Evolutionary conservation across 768 basidiomycete species (phyloP).

Genomic region (Pisolithus albus): DNA sequence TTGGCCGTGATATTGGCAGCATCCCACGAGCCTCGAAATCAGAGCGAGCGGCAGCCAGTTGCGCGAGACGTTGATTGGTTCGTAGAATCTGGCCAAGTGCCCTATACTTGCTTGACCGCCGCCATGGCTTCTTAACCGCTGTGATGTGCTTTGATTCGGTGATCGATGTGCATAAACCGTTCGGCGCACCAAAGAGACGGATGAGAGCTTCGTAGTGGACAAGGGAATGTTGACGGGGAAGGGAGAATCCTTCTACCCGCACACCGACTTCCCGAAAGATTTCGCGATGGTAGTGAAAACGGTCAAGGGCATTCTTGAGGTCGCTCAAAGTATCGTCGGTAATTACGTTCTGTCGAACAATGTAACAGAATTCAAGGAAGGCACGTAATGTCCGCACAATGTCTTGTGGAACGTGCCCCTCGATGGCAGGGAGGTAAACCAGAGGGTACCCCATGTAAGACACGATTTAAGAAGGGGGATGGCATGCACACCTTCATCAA

Average conservation of each 20-base stretch:
- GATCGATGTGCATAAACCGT: constrained; percentile 5
- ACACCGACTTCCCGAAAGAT: constrained; percentile 2
- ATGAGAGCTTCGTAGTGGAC: constrained; percentile 10
- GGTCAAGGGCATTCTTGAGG: neutral
- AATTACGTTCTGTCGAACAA: neutral
- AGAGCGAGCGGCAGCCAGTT: constrained; percentile 16
- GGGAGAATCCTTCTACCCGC: constrained; percentile 4
- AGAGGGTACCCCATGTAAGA: too few species aligned
- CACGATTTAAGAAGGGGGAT: too few species aligned
- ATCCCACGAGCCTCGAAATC: constrained; percentile 17
- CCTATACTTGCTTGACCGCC: neutral
- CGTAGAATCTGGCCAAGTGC: neutral
- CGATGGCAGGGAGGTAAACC: neutral
- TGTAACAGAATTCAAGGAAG: neutral
- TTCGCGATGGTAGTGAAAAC: neutral
- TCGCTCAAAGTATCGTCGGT: neutral
- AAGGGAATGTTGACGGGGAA: constrained; percentile 15
- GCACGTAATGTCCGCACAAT: neutral
- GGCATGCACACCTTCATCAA: too few species aligned
- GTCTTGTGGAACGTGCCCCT: neutral
- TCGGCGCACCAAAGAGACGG: constrained; percentile 7
- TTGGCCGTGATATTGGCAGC: constrained; percentile 3
- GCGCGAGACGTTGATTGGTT: neutral
- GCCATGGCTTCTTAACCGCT: neutral
- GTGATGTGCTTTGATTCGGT: neutral